phyloP scores from a whole-genome alignment of 805 yeast genomes.

The Sugiyamaella chiloensis region DNA sequence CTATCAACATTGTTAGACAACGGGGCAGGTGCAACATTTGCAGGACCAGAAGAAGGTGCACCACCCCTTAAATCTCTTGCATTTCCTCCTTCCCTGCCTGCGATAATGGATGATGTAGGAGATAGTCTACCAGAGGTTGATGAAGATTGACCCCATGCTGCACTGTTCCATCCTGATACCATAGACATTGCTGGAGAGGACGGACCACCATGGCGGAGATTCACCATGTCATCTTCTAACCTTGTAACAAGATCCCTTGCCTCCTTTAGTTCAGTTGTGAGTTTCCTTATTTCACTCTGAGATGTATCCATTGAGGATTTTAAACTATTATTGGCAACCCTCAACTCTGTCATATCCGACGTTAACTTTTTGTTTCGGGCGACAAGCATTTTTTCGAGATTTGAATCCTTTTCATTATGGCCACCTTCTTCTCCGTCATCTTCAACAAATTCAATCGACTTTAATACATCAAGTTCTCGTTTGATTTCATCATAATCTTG shows the following conservation, averaged over 20 bases:
- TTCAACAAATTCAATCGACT: constrained; percentile 66
- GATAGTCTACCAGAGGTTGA: constrained; percentile 38
- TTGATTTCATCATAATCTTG: constrained; percentile 79
- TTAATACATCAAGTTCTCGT: constrained; percentile 66
- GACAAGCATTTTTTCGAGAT: constrained; percentile 57
- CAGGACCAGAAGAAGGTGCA: constrained; percentile 8
- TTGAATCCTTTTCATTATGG: constrained; percentile 10
- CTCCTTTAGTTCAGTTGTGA: constrained; percentile 40
- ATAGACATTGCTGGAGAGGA: constrained; percentile 30
- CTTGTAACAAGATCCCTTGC: constrained; percentile 50
- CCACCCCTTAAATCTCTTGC: background rate
- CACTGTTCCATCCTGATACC: constrained; percentile 34
- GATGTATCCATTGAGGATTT: constrained; percentile 39
- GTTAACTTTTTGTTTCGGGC: constrained; percentile 71
- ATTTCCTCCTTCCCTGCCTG: constrained; percentile 23
- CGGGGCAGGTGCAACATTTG: too few relatives aligned
- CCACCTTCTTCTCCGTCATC: constrained; percentile 30
- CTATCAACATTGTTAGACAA: constrained; percentile 32
- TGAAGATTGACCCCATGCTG: constrained; percentile 19
- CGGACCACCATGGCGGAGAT: constrained; percentile 43
- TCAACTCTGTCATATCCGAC: constrained; percentile 60
- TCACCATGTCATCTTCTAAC: constrained; percentile 71
- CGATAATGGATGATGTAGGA: constrained; percentile 37
- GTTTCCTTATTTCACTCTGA: constrained; percentile 24
- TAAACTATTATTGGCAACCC: constrained; percentile 56